phyloP scores from a whole-genome alignment of 2,329 filamentous ascomycete genomes.

The Aspergillus uvarum region DNA sequence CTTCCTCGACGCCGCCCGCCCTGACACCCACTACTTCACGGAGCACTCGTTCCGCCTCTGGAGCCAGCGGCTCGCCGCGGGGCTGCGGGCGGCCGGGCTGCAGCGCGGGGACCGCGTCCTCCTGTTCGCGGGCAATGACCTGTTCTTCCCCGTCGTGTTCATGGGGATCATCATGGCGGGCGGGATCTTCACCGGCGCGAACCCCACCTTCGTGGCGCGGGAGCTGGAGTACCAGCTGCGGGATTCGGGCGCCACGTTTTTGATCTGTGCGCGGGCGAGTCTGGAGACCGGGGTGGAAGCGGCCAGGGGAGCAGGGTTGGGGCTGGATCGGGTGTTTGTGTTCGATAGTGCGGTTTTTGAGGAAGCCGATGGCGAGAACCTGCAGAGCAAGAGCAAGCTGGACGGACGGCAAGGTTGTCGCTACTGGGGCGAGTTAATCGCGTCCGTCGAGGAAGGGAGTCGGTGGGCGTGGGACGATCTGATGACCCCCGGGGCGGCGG shows the following conservation, averaged over 20 bases:
- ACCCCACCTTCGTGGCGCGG: slow-evolving; percentile 66
- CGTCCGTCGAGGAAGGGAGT: slow-evolving; percentile 51
- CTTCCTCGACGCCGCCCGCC: slow-evolving; percentile 65
- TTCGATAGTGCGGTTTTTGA: slow-evolving; percentile 61
- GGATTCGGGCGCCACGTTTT: slow-evolving; percentile 66
- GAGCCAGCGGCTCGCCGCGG: slow-evolving; percentile 70
- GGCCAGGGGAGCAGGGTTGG: slow-evolving; percentile 58
- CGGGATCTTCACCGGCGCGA: slow-evolving; percentile 74
- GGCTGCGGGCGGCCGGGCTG: slow-evolving; percentile 64
- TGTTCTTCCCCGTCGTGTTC: slow-evolving; percentile 70
- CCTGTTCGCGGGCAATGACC: slow-evolving; percentile 69
- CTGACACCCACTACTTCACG: slow-evolving; percentile 67
- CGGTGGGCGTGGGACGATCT: slow-evolving; percentile 61
- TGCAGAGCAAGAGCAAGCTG: slow-evolving; percentile 23
- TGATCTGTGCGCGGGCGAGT: slow-evolving; percentile 59
- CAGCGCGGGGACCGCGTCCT: slow-evolving; percentile 68
- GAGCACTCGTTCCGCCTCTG: slow-evolving; percentile 65
- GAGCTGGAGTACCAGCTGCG: slow-evolving; percentile 75
- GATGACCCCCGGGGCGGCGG: slow-evolving; percentile 42
- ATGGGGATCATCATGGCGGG: slow-evolving; percentile 75
- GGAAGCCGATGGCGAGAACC: no score
- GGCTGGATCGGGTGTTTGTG: slow-evolving; percentile 58
- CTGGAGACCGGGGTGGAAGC: slow-evolving; percentile 67
- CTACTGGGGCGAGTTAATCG: slow-evolving; percentile 66
- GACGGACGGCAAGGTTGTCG: slow-evolving; percentile 44